Conservation (phyloP, 495 filamentous ascomycete genomes). For the Parachaetomium inaequale region DNA sequence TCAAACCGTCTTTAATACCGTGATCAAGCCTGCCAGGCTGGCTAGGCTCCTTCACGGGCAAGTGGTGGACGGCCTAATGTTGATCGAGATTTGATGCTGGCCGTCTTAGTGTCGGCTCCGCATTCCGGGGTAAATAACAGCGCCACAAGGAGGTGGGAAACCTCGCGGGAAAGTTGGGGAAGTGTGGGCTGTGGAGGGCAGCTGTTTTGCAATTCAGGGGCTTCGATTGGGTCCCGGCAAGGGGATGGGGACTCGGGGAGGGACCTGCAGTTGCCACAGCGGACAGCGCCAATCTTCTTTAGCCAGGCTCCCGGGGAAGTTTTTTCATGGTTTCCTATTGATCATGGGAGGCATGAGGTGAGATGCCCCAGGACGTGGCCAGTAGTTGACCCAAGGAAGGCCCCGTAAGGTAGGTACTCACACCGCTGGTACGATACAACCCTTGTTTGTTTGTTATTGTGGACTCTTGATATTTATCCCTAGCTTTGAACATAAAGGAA, state of each 20-base stretch:
- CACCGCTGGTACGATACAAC: too few relatives aligned
- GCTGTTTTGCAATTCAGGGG: background rate
- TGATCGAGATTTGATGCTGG: background rate
- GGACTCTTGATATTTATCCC: too few relatives aligned
- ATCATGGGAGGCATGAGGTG: too few relatives aligned
- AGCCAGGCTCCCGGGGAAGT: too few relatives aligned
- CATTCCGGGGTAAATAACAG: background rate
- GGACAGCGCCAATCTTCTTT: too few relatives aligned
- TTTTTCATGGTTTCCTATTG: too few relatives aligned
- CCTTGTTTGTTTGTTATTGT: too few relatives aligned
- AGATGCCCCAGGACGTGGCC: too few relatives aligned
- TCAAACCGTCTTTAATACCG: background rate
- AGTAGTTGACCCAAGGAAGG: too few relatives aligned
- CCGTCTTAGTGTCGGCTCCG: background rate
- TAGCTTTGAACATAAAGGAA: too few relatives aligned
- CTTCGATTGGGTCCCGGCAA: background rate
- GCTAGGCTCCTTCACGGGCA: background rate
- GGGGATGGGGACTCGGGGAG: too few relatives aligned
- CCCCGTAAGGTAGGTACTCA: too few relatives aligned
- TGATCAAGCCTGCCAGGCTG: background rate
- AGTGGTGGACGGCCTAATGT: background rate
- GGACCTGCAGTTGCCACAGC: background rate
- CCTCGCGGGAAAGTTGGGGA: background rate
- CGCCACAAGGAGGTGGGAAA: conserved; percentile 1
- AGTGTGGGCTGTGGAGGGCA: background rate